Evolutionary conservation across 2,329 filamentous ascomycete species (phyloP), one percentile per base, ranked within the genome.

Genomic region (Didymosphaeria variabile): DNA sequence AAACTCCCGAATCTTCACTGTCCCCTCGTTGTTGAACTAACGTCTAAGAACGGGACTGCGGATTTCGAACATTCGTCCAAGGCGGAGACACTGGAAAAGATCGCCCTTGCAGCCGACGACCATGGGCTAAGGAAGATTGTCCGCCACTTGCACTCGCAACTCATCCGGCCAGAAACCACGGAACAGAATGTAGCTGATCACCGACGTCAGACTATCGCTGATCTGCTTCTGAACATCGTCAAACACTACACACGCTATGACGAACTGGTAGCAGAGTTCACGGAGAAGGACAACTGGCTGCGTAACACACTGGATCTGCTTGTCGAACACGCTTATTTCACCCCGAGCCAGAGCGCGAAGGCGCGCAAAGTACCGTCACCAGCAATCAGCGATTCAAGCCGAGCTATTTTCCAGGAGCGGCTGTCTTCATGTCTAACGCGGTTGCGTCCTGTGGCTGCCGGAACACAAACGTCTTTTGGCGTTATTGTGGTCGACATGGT

Each of bases 21-120:
- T 80, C 85, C 1, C 1, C 81, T 94, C 7, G 79, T 95, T 13
- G 83, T 84, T 44, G 86, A 87, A 26, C 80, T 97, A n/a, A 84
- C 95, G 46, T 86, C 87, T 40, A 86, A 88, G 54, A 82, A 89
- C 61, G 91, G 92, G 1, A 85, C 86, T 1, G 88, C 92, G 67
- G 92, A 91, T 72, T 95, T 98, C 72, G 95, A 98, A 73, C 89
- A 91, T 65, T 84, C 91, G 59, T 97, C 94, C 0, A 95, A 91
- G 75, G 91, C 90, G 1, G 97, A 94, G 79, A 94, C 92, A 0
- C 81, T 97, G 1, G 92, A 96, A 68, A 90, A 86, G 64, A 82
- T 95, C 2, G 79, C 96, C 5, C 84, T 88, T 55, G 84, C 85
- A 46, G 85, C 87, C 9, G 85, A 86, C 60, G 69, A 79, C n/a